phyloP scores from a whole-genome alignment of 208 protist species.

The Leishmania tropica region DNA sequence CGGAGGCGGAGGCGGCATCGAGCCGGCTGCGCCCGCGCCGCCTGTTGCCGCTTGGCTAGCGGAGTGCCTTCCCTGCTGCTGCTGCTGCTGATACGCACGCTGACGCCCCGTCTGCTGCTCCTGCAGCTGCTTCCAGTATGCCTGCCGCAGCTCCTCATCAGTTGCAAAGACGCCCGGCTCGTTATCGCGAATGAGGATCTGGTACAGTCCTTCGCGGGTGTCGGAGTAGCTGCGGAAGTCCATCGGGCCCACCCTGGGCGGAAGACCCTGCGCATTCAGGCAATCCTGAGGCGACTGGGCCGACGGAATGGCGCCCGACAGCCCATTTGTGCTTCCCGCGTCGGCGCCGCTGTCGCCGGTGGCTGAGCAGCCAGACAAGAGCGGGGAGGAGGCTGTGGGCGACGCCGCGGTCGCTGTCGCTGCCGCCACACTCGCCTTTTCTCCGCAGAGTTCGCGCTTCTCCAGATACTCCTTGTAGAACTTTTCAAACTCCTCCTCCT shows the following conservation, averaged over 20 bases:
- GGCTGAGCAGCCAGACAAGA: not conserved
- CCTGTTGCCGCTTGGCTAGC: constrained; percentile 7
- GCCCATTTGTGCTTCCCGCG: not conserved
- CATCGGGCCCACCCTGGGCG: constrained; percentile 17
- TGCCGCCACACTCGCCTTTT: not conserved
- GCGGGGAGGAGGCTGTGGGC: not conserved
- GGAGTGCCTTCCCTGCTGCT: not conserved
- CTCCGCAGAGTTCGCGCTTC: constrained; percentile 3
- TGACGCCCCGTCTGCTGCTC: constrained; percentile 34
- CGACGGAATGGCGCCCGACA: not conserved
- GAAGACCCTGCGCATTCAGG: constrained; percentile 16
- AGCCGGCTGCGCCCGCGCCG: not conserved
- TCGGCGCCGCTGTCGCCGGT: not conserved
- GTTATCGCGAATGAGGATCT: constrained; percentile 61
- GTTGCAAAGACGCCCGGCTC: constrained; percentile 68
- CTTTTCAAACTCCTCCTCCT: constrained; percentile 31
- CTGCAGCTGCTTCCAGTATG: constrained; percentile 53
- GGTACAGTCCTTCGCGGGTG: constrained; percentile 68
- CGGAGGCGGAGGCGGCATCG: constrained; percentile 11
- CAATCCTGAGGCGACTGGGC: constrained; percentile 26
- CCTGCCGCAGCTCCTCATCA: constrained; percentile 58
- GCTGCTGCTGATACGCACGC: constrained; percentile 13
- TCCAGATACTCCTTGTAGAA: constrained; percentile 35
- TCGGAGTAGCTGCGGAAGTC: constrained; percentile 59
- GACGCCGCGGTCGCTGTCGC: not conserved